phyloP scores from a whole-genome alignment of 345 rosid species.

The Camelina hispida region DNA sequence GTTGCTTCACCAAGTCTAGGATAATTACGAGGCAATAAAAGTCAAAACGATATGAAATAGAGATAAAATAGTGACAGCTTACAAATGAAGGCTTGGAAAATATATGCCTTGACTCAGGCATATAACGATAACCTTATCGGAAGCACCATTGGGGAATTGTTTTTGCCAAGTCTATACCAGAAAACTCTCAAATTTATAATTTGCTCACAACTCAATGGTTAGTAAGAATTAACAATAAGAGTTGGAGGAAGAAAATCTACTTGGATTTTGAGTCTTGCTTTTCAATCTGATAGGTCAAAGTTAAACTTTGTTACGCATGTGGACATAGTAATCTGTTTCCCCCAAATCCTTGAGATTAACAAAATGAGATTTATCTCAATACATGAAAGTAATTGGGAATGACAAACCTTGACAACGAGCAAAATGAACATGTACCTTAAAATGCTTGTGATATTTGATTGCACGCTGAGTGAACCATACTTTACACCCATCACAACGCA shows the following conservation, averaged over 20 bases:
- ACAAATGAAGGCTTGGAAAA: slow-evolving; percentile 93
- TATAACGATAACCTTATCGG: slow-evolving; percentile 86
- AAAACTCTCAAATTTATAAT: slow-evolving; percentile 29
- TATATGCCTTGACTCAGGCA: slow-evolving; percentile 95
- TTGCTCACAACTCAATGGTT: slow-evolving; percentile 8
- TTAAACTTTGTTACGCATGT: slow-evolving; percentile 85
- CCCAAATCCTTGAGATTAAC: slow-evolving; percentile 65
- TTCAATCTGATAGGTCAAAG: slow-evolving; percentile 95
- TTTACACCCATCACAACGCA: slow-evolving; percentile 94
- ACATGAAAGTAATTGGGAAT: slow-evolving; percentile 31
- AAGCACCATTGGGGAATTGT: slow-evolving; percentile 54
- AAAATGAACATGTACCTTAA: slow-evolving; percentile 64
- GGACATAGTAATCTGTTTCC: slow-evolving; percentile 88
- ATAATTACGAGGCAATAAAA: slow-evolving; percentile 7
- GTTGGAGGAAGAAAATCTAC: slow-evolving; percentile 48
- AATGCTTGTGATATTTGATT: slow-evolving; percentile 77
- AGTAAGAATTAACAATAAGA: background rate
- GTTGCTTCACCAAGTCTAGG: slow-evolving; percentile 20
- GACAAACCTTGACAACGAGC: slow-evolving; percentile 23
- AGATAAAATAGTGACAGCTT: slow-evolving; percentile 47
- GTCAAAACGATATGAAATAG: slow-evolving; percentile 7
- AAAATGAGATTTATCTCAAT: slow-evolving; percentile 28
- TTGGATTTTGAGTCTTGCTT: slow-evolving; percentile 63
- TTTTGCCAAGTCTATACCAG: slow-evolving; percentile 59
- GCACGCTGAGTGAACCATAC: slow-evolving; percentile 94